These are phyloP conservation scores for Calonectria naviculata DNA, from an alignment of 2,329 filamentous ascomycete species.

Conservation along the genomic window DNA sequence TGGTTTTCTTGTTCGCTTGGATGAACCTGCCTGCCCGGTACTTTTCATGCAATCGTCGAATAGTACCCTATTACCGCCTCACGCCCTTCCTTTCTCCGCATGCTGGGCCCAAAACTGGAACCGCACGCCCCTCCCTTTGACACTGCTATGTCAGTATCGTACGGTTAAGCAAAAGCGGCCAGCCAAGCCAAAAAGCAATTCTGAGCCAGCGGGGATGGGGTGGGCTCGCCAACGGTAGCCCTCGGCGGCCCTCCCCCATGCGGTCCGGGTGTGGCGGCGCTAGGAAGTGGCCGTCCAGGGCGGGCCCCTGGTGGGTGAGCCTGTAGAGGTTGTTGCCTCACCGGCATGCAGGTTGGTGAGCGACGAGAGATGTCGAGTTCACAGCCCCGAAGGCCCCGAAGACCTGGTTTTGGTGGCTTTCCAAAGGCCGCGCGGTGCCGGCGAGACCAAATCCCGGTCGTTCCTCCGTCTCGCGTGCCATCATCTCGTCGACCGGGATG, in stretches of 20 bases:
- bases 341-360: not conserved
- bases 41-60: too few species aligned
- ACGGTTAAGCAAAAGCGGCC: not conserved
- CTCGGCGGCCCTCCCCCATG: slow-evolving; percentile 8
- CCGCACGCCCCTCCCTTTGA: not conserved
- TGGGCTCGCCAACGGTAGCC: not conserved
- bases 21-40: not conserved
- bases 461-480: slow-evolving; percentile 15
- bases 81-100: not conserved
- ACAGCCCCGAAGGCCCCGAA: not conserved
- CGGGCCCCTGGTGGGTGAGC: not conserved
- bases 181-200: not conserved
- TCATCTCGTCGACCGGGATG: not conserved
- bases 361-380: not conserved
- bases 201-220: not conserved
- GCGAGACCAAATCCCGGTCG: not conserved
- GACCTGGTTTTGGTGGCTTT: not conserved
- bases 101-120: not conserved
- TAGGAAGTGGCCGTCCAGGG: slow-evolving; percentile 8
- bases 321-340: not conserved
- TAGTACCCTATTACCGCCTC: too few species aligned
- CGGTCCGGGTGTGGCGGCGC: not conserved
- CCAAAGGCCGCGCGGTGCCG: not conserved
- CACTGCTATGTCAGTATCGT: not conserved
- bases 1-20: not conserved